phyloP scores from a whole-genome alignment of 2,329 filamentous ascomycete species.

The Paraphoma sp. region DNA sequence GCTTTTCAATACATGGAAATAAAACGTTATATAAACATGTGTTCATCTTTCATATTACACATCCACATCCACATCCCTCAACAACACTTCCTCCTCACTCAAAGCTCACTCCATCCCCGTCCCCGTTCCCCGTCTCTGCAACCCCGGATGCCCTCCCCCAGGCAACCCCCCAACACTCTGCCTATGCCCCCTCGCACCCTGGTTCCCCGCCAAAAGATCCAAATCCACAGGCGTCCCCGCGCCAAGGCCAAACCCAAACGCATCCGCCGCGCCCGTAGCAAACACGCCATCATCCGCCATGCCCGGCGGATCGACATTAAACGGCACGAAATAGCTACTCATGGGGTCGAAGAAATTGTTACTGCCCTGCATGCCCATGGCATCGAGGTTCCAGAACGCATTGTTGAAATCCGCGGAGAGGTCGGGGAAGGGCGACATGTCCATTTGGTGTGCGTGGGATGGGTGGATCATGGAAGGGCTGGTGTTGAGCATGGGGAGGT shows the following conservation, averaged over 20 bases:
- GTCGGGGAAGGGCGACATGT: conserved; percentile 43
- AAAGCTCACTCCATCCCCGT: neutral
- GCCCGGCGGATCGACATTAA: conserved; percentile 80
- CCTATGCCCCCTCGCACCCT: neutral
- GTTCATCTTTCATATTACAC: too few relatives aligned
- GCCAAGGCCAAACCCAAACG: conserved; percentile 32
- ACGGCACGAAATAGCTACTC: conserved; percentile 90
- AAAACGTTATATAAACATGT: neutral
- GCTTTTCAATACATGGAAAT: neutral
- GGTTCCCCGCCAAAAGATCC: conserved; percentile 24
- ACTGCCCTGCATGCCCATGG: conserved; percentile 27
- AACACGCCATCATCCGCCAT: conserved; percentile 47
- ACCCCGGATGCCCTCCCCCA: neutral
- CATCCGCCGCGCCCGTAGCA: conserved; percentile 19
- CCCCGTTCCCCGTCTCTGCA: conserved; percentile 3
- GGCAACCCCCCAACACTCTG: neutral
- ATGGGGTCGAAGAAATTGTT: conserved; percentile 50
- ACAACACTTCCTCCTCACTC: too few relatives aligned
- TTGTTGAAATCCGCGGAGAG: conserved; percentile 39
- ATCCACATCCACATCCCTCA: too few relatives aligned
- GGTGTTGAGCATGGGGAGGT: conserved; percentile 49
- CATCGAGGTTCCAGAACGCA: conserved; percentile 44
- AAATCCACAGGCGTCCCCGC: conserved; percentile 22
- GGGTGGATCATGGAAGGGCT: conserved; percentile 37
- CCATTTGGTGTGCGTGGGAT: conserved; percentile 38